These are phyloP conservation scores for Dipteronia sinensis DNA, from an alignment of 345 rosid species.

Conservation along the genomic window DNA sequence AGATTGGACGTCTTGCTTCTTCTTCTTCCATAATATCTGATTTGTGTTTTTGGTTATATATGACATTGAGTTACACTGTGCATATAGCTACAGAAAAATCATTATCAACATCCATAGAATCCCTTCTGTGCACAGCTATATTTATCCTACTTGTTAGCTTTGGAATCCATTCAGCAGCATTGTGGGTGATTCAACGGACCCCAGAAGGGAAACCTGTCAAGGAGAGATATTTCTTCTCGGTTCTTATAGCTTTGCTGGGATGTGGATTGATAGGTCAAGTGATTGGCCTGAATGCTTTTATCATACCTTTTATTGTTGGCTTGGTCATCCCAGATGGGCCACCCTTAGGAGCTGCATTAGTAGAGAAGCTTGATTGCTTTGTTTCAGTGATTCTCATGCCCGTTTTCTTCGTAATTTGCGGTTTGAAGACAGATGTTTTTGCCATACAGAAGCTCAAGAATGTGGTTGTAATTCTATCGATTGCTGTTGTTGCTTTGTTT, in stretches of 20 bases:
- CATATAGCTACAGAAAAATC: constrained; percentile 21
- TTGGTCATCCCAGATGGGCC: constrained; percentile 39
- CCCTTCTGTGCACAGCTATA: constrained; percentile 15
- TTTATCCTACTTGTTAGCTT: constrained; percentile 18
- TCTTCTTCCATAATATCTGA: constrained; percentile 34
- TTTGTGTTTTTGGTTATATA: constrained; percentile 20
- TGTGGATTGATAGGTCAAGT: constrained; percentile 39
- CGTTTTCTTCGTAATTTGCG: constrained; percentile 28
- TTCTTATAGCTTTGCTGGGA: constrained; percentile 25
- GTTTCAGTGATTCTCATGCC: constrained; percentile 33
- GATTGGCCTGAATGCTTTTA: constrained; percentile 24
- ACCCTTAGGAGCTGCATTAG: constrained; percentile 36
- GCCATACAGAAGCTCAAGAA: constrained; percentile 20
- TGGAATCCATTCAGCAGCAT: constrained; percentile 34
- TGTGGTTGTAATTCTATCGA: constrained; percentile 19
- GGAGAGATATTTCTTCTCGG: constrained; percentile 33
- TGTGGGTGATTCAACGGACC: constrained; percentile 34
- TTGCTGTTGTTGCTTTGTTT: constrained; percentile 17
- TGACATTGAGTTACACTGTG: constrained; percentile 5
- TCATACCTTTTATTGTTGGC: constrained; percentile 35
- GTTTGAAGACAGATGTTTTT: constrained; percentile 23
- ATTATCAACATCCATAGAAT: constrained; percentile 14
- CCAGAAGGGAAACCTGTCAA: constrained; percentile 39
- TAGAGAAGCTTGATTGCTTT: constrained; percentile 38
- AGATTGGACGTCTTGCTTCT: constrained; percentile 45